Conservation (phyloP, 2,329 filamentous ascomycete genomes). For the Fonsecaea monophora region DNA sequence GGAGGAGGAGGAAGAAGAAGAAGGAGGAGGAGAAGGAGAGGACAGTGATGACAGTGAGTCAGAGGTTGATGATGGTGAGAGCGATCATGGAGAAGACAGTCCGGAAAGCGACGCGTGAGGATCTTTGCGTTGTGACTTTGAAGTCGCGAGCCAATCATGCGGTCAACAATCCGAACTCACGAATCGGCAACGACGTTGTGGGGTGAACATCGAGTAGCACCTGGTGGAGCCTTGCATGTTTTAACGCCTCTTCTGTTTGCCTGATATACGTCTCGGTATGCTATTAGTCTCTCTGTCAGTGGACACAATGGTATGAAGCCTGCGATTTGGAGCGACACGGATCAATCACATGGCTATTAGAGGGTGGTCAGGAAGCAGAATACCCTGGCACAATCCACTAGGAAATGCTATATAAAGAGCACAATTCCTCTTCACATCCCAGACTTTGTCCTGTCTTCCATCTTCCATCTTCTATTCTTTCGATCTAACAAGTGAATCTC, state of each 20-base stretch:
- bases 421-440: neutral
- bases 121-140: neutral
- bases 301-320: neutral
- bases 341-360: neutral
- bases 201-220: neutral
- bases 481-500: neutral
- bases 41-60: neutral
- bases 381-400: neutral
- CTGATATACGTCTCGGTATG: neutral
- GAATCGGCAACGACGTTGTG: neutral
- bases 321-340: no score
- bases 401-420: constrained; percentile 5
- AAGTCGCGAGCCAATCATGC: neutral
- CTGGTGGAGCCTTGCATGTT: neutral
- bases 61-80: constrained; percentile 33
- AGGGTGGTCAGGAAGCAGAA: neutral
- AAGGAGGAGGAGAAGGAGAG: neutral
- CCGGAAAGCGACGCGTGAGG: neutral
- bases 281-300: neutral
- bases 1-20: no score
- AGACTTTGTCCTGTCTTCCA: neutral
- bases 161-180: neutral
- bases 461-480: neutral
- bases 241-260: neutral
- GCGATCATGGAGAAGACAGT: neutral